Evolutionary conservation across 495 filamentous ascomycete species (phyloP).

Genomic region (Aspergillus ostianus): DNA sequence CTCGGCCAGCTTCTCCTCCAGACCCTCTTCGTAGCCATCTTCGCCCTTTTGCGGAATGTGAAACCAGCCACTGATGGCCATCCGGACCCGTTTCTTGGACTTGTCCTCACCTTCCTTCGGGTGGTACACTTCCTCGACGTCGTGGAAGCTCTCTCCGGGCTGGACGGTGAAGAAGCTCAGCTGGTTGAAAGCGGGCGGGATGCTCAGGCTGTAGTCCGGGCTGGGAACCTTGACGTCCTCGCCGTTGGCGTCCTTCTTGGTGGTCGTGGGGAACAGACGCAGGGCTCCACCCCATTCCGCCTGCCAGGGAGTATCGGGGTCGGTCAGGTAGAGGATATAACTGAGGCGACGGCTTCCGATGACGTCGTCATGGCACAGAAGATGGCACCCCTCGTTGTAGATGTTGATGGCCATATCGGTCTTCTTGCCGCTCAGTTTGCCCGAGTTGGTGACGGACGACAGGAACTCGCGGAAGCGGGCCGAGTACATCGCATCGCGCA

Average conservation of each 20-base stretch:
- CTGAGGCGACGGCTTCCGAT: conserved; percentile 90
- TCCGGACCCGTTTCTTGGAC: conserved; percentile 71
- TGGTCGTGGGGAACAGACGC: conserved; percentile 78
- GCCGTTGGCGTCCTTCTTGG: conserved; percentile 61
- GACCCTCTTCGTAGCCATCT: conserved; percentile 83
- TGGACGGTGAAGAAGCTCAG: conserved; percentile 97
- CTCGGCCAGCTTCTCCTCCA: conserved; percentile 83
- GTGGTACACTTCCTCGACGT: conserved; percentile 96
- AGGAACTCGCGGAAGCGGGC: conserved; percentile 84
- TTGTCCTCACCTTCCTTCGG: conserved; percentile 60
- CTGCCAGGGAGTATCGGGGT: conserved; percentile 90
- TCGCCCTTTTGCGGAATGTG: conserved; percentile 96
- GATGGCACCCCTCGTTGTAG: conserved; percentile 92
- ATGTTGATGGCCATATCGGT: conserved; percentile 99
- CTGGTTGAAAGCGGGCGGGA: conserved; percentile 96
- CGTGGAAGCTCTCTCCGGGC: conserved; percentile 95
- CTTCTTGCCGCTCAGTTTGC: conserved; percentile 85
- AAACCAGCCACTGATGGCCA: conserved; percentile 99
- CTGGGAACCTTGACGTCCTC: conserved; percentile 71
- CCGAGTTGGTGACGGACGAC: conserved; percentile 77
- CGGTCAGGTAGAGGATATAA: conserved; percentile 95
- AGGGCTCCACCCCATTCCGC: conserved; percentile 91
- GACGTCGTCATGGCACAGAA: conserved; percentile 97
- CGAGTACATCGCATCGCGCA: conserved; percentile 93
- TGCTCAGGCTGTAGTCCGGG: conserved; percentile 70